Evolutionary conservation across 164 flowering plant species (phyloP).

Genomic region (Taxillus chinensis): DNA sequence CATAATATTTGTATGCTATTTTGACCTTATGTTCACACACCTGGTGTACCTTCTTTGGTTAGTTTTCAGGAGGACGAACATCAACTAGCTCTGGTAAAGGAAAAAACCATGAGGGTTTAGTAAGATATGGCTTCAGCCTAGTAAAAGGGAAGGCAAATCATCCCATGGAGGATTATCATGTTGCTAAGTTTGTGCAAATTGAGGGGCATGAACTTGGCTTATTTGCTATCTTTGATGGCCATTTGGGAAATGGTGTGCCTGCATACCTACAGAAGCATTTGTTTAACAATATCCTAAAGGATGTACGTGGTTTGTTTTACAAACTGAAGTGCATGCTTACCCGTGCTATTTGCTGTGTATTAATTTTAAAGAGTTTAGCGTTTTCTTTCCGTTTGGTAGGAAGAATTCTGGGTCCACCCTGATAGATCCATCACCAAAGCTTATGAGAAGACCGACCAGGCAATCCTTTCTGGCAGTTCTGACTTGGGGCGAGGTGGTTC

Average conservation of each 20-base stretch:
- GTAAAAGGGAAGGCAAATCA: slow-evolving; percentile 47
- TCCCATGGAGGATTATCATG: slow-evolving; percentile 58
- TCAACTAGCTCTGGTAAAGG: slow-evolving; percentile 38
- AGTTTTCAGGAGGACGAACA: slow-evolving; percentile 19
- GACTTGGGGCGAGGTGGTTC: slow-evolving; percentile 42
- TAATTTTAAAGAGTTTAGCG: not conserved
- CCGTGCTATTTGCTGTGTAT: too few species aligned
- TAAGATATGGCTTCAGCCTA: slow-evolving; percentile 40
- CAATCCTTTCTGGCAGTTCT: slow-evolving; percentile 26
- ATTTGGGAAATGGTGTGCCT: slow-evolving; percentile 43
- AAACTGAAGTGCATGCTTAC: not conserved
- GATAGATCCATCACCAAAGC: slow-evolving; percentile 31
- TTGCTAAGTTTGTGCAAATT: slow-evolving; percentile 34
- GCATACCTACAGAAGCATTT: slow-evolving; percentile 46
- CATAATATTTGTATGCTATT: too few species aligned
- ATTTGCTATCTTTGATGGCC: slow-evolving; percentile 58
- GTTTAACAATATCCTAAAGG: slow-evolving; percentile 36
- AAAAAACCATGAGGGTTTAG: slow-evolving; percentile 23
- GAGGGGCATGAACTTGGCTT: slow-evolving; percentile 40
- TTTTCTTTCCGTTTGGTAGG: slow-evolving; percentile 19
- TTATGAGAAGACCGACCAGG: slow-evolving; percentile 42
- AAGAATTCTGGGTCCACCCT: slow-evolving; percentile 40
- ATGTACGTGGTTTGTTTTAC: slow-evolving; percentile 15
- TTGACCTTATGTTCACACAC: too few species aligned
- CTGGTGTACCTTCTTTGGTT: not conserved